Evolutionary conservation across 805 yeast genomes (phyloP), one percentile per base, ranked within the genome.

Genomic region (Metschnikowia dekortorum): DNA sequence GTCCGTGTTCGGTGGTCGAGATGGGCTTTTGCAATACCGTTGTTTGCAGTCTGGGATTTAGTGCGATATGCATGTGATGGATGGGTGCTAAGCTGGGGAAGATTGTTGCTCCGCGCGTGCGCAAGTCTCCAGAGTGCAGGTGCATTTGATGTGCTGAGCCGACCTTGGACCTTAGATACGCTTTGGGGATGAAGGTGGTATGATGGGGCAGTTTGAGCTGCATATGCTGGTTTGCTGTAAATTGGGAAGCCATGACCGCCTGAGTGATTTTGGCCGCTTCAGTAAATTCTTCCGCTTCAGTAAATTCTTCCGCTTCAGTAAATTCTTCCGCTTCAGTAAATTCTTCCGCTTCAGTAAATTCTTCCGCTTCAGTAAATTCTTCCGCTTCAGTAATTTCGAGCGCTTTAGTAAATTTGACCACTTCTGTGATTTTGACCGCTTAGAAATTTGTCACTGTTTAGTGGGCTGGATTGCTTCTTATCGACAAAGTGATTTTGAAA

Each of bases 51-150:
- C 38, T 31, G 30, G 34, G 22, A 14, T 38, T 10, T 28, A 13
- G 30, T 42, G 45, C 45, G 45, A 33, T 22, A 28, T 33, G 45
- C 45, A 42, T 42, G 45, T 42, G 45, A 42, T 33, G 38, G 22
- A 22, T n/a, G 45, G 26, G 16, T 22, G 34, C 35, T 8, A 28
- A 33, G 45, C 30, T 34, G 45, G 45, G 45, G 36, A 42, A 28
- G 16, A 16, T 32, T 3, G 34, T 42, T 42, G 45, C 45, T 42
- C 22, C 16, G 31, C 11, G 43, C 22, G 34, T 39, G 43, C 43
- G 45, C 45, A 33, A n/a, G 38, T 22, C 22, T 31, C 9, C 9
- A 14, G 32, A n/a, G 42, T 39, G 32, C 42, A 39, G 42, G 16
- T 10, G 5, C 31, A 38, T 38, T 38, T 8, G 9, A 18, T 37